Percentiles rank a stretch among this genome's conserved stretches.
Conservation (phyloP, 169 alveolate genomes). For the Eimeria maxima region DNA sequence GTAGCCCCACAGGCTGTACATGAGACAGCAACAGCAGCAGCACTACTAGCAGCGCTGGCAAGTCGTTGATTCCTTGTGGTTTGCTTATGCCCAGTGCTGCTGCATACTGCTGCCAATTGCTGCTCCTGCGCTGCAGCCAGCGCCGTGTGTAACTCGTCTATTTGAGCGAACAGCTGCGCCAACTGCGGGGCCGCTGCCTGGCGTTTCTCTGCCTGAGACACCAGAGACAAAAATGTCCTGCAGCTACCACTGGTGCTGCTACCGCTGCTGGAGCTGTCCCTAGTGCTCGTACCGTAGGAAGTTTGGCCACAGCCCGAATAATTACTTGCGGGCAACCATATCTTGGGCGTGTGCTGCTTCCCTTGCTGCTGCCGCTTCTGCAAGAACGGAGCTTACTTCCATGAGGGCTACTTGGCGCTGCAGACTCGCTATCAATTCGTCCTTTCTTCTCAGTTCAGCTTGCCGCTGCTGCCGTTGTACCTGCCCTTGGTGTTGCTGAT, state of each 20-base stretch:
- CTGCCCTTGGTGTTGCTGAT: background rate
- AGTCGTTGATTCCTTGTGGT: background rate
- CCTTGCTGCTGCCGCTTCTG: background rate
- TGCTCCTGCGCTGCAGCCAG: conserved; percentile 78
- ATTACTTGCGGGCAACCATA: too few species aligned
- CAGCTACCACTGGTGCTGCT: background rate
- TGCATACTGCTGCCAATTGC: conserved; percentile 67
- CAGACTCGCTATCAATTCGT: conserved; percentile 52
- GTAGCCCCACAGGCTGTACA: background rate
- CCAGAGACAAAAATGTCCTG: background rate
- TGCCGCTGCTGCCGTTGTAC: conserved; percentile 48
- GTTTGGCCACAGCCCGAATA: background rate
- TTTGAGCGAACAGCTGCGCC: conserved; percentile 62
- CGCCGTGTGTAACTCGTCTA: conserved; percentile 78
- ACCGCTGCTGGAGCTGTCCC: background rate
- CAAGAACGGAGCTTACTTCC: conserved; percentile 18
- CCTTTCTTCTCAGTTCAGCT: conserved; percentile 49
- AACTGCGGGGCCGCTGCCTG: conserved; percentile 46
- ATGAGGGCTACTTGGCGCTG: conserved; percentile 72
- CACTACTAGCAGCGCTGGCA: background rate
- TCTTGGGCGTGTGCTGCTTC: conserved; percentile 14
- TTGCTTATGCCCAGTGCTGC: background rate
- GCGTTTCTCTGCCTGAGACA: conserved; percentile 56
- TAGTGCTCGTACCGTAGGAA: background rate
- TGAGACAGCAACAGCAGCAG: background rate